Evolutionary conservation across 2,329 filamentous ascomycete species (phyloP), one percentile per base, ranked within the genome.

Genomic region (Pezicula neosporulosa): DNA sequence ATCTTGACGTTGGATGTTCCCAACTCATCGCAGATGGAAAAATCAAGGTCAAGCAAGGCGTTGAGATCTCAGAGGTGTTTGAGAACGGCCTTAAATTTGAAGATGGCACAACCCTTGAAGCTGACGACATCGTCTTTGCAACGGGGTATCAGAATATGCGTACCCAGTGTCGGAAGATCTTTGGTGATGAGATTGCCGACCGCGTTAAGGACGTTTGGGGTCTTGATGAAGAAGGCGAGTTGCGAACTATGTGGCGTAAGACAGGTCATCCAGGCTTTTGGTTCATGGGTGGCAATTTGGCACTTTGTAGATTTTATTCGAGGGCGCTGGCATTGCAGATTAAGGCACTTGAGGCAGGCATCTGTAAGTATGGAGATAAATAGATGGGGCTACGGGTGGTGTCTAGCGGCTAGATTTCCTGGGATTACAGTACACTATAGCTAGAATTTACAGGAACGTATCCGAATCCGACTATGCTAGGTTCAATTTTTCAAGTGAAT

Each of bases 91-190:
- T 71, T 3, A 53, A 67, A 6, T 68, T 77, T 9, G 64, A 66
- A 3, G 77, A 81, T 57, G 77, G 77, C 0, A 64, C 64, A 8
- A 63, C 68, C 33, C 58, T 81, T 1, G 68, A 74, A 16, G 76
- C 78, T 1, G 78, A 82, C 58, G 68, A 80, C 27, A 74, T 83
- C 4, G 72, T 83, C 5, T 61, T 75, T 27, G 72, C 72, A 0
- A 74, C 71, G 0, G 70, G 74, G 2, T 83, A 78, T 56, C 69
- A 77, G 39, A 81, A 80, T 56, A 82, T 82, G 76, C 67, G 71
- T 7, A 77, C 72, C 0, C 74, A 72, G 1, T 71, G 75, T 18
- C 63, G 73, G 19, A 75, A 75, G 52, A 71, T 77, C 4, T 66
- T 83, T 41, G 79, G 79, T 2, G 71, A 77, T 50, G 69, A 73